phyloP scores from a whole-genome alignment of 352 stramenopile genomes.

The Phytophthora lateralis region DNA sequence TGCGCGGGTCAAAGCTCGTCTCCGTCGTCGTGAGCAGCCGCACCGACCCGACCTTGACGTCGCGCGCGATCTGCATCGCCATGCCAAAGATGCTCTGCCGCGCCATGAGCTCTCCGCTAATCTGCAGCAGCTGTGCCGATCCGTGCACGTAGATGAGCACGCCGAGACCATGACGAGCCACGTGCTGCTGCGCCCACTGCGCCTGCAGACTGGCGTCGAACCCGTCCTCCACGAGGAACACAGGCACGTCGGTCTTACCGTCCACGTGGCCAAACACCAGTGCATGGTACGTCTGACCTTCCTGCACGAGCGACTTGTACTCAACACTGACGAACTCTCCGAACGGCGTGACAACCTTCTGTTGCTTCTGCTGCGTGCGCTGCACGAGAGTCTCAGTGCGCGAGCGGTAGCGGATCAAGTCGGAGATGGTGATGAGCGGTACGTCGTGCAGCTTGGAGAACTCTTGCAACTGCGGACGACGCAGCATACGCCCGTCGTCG shows the following conservation, averaged over 20 bases:
- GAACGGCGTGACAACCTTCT: conserved; percentile 59
- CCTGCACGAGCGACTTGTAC: conserved; percentile 69
- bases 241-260: conserved; percentile 40
- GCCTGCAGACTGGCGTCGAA: conserved; percentile 51
- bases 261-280: conserved; percentile 55
- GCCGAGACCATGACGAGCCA: conserved; percentile 46
- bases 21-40: conserved; percentile 50
- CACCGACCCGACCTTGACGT: conserved; percentile 63
- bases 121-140: conserved; percentile 63
- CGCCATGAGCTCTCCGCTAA: conserved; percentile 85
- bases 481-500: conserved; percentile 78
- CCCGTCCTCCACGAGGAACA: conserved; percentile 77
- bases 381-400: conserved; percentile 76
- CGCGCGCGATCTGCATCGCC: conserved; percentile 71
- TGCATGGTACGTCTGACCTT: conserved; percentile 61
- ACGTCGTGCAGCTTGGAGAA: conserved; percentile 93
- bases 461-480: conserved; percentile 76
- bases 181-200: conserved; percentile 73
- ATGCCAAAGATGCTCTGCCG: conserved; percentile 86
- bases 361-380: conserved; percentile 32
- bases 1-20: conserved; percentile 61
- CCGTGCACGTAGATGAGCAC: conserved; percentile 71
- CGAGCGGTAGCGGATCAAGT: conserved; percentile 94
- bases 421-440: conserved; percentile 97
- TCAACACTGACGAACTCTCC: conserved; percentile 69